These are phyloP conservation scores for Boletus rubescentipes DNA, from an alignment of 768 basidiomycete species.

Conservation along the genomic window DNA sequence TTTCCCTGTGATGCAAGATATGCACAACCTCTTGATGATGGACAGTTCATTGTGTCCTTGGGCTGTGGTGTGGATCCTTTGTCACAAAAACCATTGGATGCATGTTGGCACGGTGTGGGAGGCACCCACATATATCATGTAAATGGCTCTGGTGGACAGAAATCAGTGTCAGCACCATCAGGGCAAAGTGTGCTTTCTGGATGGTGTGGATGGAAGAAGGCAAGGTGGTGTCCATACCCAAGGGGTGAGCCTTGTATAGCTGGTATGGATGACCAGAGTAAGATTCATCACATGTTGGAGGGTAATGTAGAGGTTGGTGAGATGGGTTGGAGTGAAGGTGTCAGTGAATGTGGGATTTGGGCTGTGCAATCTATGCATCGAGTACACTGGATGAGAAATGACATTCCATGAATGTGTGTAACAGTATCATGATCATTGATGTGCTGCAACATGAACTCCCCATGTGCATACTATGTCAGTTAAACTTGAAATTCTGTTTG, in stretches of 20 bases:
- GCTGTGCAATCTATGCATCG: constrained; percentile 54
- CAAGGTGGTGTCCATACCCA: too few species aligned
- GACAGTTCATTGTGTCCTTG: constrained; percentile 45
- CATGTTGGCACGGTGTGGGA: constrained; percentile 45
- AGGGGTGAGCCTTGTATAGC: too few species aligned
- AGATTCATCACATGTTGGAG: too few species aligned
- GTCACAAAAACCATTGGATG: constrained; percentile 77
- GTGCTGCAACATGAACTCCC: too few species aligned
- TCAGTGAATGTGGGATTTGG: constrained; percentile 48
- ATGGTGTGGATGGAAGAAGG: constrained; percentile 4
- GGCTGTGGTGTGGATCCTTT: constrained; percentile 53
- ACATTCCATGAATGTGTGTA: not conserved
- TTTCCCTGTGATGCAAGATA: constrained; percentile 44
- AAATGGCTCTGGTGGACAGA: constrained; percentile 62
- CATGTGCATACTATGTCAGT: too few species aligned
- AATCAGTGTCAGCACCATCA: too few species aligned
- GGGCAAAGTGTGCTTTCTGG: constrained; percentile 41
- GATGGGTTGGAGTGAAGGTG: constrained; percentile 29
- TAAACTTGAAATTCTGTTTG: too few species aligned
- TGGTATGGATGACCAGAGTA: too few species aligned
- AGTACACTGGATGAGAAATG: constrained; percentile 31
- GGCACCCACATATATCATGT: constrained; percentile 85
- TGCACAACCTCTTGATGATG: constrained; percentile 59
- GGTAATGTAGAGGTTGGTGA: too few species aligned
- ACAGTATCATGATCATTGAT: not conserved